Base-by-base conservation (phyloP, 2,329 filamentous ascomycete genomes). In the Alternaria rosae region DNA sequence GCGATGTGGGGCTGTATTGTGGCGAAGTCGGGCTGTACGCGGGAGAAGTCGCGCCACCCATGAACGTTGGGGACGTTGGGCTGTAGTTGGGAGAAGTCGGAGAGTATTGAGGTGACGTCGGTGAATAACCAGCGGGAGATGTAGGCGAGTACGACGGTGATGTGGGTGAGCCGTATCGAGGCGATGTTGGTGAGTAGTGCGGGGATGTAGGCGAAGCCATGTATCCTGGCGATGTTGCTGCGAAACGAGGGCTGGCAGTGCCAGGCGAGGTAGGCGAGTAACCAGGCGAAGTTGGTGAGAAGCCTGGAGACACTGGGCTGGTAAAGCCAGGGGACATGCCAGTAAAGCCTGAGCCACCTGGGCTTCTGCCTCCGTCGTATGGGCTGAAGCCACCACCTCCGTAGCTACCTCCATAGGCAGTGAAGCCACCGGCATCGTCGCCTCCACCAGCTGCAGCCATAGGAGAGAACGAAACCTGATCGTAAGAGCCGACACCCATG, bases 391-490 rank as follows among this genome's bases (percentile, higher is more conserved):
- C 84, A 68, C 86, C 85, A 57, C 83, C 80, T 61, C 85, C 86
- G 73, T 92, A 92, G 48, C 89, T 89, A 47, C 84, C 82, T 30
- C 85, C 91, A 57, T 93, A 94, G 26, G 85, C 82, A 26, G 84
- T 87, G 65, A 89, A 85, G 57, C 85, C 85, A 59, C 86, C 86
- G 9, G 12, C 7, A 61, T 80, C 81, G 62, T 89, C 87, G 55
- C 81, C 77, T 17, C 85, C 83, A 44, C 91, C 91, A 54, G 88
- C 85, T 65, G 86, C 86, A 69, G 92, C 89, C 74, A 95, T 93
- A 52, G 92, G 92, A 32, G 92, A 95, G 85, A 90, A 90, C 38
- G 82, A 82, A 7, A 62, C 23, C 28, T 87, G 85, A 64, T 87
- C 86, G 58, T 86, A 75, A 64, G 88, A 85, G 28, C 85, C 83